These are phyloP conservation scores for Epichloe brachyelytri DNA, from an alignment of 2,329 filamentous ascomycete species.

Conservation along the genomic window DNA sequence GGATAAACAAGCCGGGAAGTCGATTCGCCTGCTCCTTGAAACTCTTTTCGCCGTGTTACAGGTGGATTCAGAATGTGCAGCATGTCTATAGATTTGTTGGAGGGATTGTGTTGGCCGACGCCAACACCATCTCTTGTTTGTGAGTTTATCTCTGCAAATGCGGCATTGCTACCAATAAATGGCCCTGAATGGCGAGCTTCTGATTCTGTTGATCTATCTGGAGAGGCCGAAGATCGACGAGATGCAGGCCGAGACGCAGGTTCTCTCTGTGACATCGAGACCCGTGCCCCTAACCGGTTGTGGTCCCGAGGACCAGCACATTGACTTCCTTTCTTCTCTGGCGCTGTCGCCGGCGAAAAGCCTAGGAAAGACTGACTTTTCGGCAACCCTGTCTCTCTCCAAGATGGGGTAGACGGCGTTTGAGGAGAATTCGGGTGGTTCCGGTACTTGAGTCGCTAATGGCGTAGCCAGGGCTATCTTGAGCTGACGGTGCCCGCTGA, in stretches of 20 bases:
- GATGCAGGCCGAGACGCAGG: conserved; percentile 43
- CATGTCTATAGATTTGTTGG: conserved; percentile 19
- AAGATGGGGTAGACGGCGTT: conserved; percentile 22
- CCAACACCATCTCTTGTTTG: conserved; percentile 12
- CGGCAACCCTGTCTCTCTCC: conserved; percentile 13
- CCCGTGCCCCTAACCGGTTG: conserved; percentile 42
- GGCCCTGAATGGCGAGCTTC: conserved; percentile 14
- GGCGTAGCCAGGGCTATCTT: conserved; percentile 20
- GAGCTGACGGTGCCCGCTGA: conserved; percentile 20
- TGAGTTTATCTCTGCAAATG: conserved; percentile 11
- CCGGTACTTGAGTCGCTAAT: conserved; percentile 20
- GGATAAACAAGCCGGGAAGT: neutral
- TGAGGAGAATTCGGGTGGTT: conserved; percentile 22
- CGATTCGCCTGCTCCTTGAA: conserved; percentile 8
- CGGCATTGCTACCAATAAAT: conserved; percentile 11
- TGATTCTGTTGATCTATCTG: conserved; percentile 22
- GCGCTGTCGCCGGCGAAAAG: conserved; percentile 11
- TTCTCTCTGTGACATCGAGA: conserved; percentile 52
- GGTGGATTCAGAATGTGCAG: conserved; percentile 26
- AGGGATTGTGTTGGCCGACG: conserved; percentile 13
- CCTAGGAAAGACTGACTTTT: conserved; percentile 12
- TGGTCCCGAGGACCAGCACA: conserved; percentile 41
- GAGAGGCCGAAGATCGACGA: conserved; percentile 34
- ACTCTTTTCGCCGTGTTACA: conserved; percentile 13
- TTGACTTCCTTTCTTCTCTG: conserved; percentile 30